Percentiles rank a stretch among this genome's conserved stretches.
These are phyloP conservation scores for Rhynchospora pubera DNA, from an alignment of 176 grass and related monocot species.

Conservation along the genomic window DNA sequence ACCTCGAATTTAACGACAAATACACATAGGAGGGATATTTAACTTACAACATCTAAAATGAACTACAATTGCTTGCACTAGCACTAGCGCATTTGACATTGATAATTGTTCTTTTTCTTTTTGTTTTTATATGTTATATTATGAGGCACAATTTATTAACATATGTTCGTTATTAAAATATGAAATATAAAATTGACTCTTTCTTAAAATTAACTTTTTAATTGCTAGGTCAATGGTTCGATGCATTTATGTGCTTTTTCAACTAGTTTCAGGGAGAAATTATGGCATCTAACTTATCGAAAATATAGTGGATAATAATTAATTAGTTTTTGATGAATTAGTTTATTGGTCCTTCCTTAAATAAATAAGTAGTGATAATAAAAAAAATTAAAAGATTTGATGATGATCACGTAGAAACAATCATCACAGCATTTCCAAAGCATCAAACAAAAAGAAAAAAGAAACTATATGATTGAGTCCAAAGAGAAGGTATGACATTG, in stretches of 20 bases:
- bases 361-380: background rate
- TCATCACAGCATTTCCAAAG: background rate
- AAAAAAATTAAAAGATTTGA: background rate
- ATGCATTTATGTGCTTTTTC: too few species aligned
- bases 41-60: background rate
- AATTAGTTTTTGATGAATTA: background rate
- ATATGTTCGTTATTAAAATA: background rate
- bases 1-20: background rate
- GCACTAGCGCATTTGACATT: background rate
- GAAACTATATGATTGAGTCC: background rate
- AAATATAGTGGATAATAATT: background rate
- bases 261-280: too few species aligned
- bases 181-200: background rate
- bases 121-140: background rate
- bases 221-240: too few species aligned
- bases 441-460: background rate
- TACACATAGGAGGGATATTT: background rate
- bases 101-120: background rate
- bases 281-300: background rate
- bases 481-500: background rate
- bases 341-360: background rate
- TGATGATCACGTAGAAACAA: background rate
- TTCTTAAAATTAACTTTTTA: too few species aligned
- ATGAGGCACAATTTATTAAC: background rate
- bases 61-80: background rate